A percentile compares a stretch with the other conserved stretches of the same genome.
phyloP scores from a whole-genome alignment of 306 rosid species.

The Luffa aegyptiaca region DNA sequence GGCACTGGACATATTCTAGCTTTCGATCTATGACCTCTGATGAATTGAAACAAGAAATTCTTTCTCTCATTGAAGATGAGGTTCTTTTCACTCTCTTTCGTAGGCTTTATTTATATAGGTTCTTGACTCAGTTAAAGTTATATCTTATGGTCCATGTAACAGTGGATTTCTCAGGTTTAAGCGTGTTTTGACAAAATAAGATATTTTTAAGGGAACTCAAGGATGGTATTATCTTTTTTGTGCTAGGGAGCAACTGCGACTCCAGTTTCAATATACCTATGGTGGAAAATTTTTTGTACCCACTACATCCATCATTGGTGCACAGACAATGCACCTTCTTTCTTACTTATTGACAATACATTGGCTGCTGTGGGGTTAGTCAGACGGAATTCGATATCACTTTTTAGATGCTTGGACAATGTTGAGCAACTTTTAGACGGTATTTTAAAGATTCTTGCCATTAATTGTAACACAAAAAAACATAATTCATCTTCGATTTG shows the following conservation, averaged over 20 bases:
- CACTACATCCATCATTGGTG: constrained; percentile 80
- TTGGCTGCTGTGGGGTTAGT: constrained; percentile 58
- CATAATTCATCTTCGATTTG: neutral
- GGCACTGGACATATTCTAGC: constrained; percentile 74
- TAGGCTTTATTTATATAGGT: neutral
- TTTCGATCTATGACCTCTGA: constrained; percentile 65
- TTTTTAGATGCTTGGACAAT: constrained; percentile 71
- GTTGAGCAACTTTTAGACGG: constrained; percentile 72
- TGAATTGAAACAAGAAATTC: constrained; percentile 77
- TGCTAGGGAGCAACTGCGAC: constrained; percentile 55
- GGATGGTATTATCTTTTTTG: neutral
- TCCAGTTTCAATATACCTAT: constrained; percentile 38
- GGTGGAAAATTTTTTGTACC: constrained; percentile 69
- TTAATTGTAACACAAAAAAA: neutral
- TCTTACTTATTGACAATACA: constrained; percentile 58
- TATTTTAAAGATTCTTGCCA: constrained; percentile 8
- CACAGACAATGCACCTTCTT: constrained; percentile 60
- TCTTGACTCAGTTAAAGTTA: neutral
- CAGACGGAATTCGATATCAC: constrained; percentile 63
- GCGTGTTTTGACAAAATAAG: neutral
- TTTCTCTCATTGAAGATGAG: constrained; percentile 83
- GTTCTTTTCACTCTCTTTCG: constrained; percentile 24
- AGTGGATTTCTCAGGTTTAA: neutral
- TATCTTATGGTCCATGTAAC: neutral
- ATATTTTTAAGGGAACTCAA: neutral